These are phyloP conservation scores for Tilletia caries DNA, from an alignment of 1,284 basidiomycete genomes.

Conservation along the genomic window DNA sequence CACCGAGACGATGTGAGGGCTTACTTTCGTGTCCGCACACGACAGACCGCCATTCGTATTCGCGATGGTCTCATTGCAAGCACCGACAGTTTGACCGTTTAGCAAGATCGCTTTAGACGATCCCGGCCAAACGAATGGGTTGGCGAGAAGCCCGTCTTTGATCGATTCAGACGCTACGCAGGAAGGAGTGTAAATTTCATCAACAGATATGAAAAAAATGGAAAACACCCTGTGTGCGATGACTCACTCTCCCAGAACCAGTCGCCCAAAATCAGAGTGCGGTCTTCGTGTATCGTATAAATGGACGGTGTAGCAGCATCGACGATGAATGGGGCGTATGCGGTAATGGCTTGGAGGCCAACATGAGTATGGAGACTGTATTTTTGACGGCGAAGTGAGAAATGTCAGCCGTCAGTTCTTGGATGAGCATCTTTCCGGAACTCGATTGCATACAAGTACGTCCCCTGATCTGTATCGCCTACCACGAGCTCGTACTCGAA, in stretches of 20 bases:
- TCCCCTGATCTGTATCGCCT: constrained; percentile 17
- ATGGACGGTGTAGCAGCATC: constrained; percentile 21
- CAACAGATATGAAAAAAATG: not conserved
- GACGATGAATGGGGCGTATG: constrained; percentile 37
- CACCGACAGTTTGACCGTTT: constrained; percentile 26
- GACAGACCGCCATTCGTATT: not conserved
- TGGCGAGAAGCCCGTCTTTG: constrained; percentile 18
- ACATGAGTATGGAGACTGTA: constrained; percentile 43
- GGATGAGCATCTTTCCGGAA: too few relatives aligned
- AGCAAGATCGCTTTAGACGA: constrained; percentile 29
- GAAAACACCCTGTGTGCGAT: not conserved
- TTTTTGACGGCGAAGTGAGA: not conserved
- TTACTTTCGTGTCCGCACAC: not conserved
- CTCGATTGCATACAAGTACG: not conserved
- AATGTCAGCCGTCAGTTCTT: not conserved
- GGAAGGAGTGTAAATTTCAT: not conserved
- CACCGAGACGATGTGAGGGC: constrained; percentile 23
- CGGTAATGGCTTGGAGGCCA: constrained; percentile 35
- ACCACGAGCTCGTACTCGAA: constrained; percentile 33
- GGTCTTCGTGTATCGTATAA: not conserved
- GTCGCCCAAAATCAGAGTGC: not conserved
- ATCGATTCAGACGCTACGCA: constrained; percentile 13
- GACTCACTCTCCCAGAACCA: constrained; percentile 10
- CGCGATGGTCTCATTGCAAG: constrained; percentile 29
- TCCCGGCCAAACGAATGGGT: constrained; percentile 43